phyloP scores from a whole-genome alignment of 2,329 filamentous ascomycete species.

The Huntiella moniliformis region DNA sequence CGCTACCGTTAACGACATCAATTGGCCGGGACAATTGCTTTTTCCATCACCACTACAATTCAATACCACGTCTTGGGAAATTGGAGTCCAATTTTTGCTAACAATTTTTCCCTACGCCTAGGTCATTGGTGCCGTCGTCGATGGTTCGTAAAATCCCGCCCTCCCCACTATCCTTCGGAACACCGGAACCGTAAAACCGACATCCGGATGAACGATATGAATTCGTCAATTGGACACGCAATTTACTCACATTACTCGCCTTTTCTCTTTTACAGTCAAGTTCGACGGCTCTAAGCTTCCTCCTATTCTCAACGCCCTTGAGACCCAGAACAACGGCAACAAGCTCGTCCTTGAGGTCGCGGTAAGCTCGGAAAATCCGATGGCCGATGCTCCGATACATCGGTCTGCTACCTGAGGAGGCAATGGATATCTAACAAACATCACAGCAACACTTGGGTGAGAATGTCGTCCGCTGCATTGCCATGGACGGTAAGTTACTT shows the following conservation, averaged over 20 bases:
- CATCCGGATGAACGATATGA: slow-evolving; percentile 1
- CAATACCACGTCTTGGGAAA: too few species aligned
- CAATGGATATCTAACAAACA: slow-evolving; percentile 15
- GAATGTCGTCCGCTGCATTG: slow-evolving; percentile 98
- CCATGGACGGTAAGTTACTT: slow-evolving; percentile 87
- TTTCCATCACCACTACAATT: too few species aligned
- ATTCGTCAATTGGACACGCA: slow-evolving; percentile 7
- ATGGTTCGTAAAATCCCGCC: slow-evolving; percentile 46
- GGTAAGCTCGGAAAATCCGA: slow-evolving; percentile 34
- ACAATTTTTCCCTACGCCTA: slow-evolving; percentile 34
- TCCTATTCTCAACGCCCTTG: slow-evolving; percentile 90
- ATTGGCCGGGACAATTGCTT: too few species aligned
- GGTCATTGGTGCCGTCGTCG: slow-evolving; percentile 98
- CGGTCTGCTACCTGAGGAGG: not conserved
- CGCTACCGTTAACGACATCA: too few species aligned
- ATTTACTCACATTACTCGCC: slow-evolving; percentile 8
- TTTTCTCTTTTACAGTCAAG: slow-evolving; percentile 50
- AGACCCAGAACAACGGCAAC: slow-evolving; percentile 76
- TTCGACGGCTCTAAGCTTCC: slow-evolving; percentile 89
- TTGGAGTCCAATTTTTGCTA: slow-evolving; percentile 15
- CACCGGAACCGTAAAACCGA: slow-evolving; percentile 9
- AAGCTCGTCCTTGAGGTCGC: slow-evolving; percentile 94
- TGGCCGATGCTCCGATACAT: slow-evolving; percentile 12
- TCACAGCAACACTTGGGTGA: slow-evolving; percentile 94
- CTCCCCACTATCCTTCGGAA: slow-evolving; percentile 12